Base-by-base conservation (phyloP, 2,329 filamentous ascomycete genomes). In the Periconia sp. region DNA sequence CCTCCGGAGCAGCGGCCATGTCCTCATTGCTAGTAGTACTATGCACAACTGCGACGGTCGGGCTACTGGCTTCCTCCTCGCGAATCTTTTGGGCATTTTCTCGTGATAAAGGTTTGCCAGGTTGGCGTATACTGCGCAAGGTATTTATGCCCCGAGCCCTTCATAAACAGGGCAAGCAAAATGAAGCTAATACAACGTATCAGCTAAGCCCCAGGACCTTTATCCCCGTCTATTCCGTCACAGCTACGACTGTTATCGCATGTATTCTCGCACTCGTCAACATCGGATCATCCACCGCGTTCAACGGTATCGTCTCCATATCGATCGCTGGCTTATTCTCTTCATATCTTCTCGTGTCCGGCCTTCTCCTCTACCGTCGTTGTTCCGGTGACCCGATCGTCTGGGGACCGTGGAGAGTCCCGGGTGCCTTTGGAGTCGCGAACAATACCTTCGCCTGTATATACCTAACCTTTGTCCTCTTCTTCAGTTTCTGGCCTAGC, bases 241-340 rank as follows among this genome's bases (percentile, higher is more conserved):
- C 52, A 27, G 43, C 57, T 13, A 65, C 65, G 14, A 66, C 75
- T 18, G 53, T 74, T 8, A 63, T 78, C 23, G 73, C 74, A 30
- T 62, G 69, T 20, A 62, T 81, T 3, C 70, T 82, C 17, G 74
- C 74, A 0, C 66, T 82, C 17, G 77, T 82, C 63, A 80, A 81
- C 58, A 74, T 82, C 53, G 79, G 78, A 3, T 64, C 62, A 1
- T 51, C 60, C 9, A 54, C 57, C 6, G 67, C 63, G 3, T 70
- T 69, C 58, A 66, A 63, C 44, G 63, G 57, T 17, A 57, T 70
- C 41, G 63, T 66, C n/a, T 68, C 64, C 15, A 52, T 71, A 7
- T 56, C 59, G 9, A 63, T 70, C n/a, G 63, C 59, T 1, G 64
- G 64, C 3, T 53, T 70, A 15, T 69, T 64, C 47, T 54, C 57